Conservation (phyloP, 2,329 filamentous ascomycete genomes). For the Phialophora chinensis region DNA sequence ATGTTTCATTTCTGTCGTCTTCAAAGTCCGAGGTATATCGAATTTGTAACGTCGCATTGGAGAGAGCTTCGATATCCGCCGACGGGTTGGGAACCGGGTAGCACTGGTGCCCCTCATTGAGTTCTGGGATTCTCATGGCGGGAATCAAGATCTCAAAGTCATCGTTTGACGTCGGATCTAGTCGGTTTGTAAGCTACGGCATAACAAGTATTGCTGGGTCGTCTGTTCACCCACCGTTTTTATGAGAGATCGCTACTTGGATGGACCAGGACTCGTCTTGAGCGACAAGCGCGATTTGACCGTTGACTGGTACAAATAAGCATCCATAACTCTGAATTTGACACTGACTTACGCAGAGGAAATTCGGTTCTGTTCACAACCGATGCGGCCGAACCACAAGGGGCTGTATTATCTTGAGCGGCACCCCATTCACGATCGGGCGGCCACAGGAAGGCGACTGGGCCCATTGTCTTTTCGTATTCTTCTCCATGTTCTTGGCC, state of each 20-base stretch:
- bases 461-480: constrained; percentile 55
- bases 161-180: constrained; percentile 49
- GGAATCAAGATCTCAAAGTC: constrained; percentile 49
- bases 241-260: constrained; percentile 60
- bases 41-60: constrained; percentile 55
- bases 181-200: background rate
- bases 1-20: constrained; percentile 50
- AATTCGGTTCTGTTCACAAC: constrained; percentile 61
- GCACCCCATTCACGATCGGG: constrained; percentile 62
- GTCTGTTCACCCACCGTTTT: constrained; percentile 33
- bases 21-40: constrained; percentile 53
- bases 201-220: background rate
- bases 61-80: constrained; percentile 44
- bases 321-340: background rate
- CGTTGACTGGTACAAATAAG: constrained; percentile 53
- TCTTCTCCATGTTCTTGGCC: constrained; percentile 36
- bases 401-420: constrained; percentile 61
- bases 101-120: constrained; percentile 54
- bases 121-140: constrained; percentile 45
- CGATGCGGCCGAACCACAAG: constrained; percentile 61
- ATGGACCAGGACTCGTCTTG: constrained; percentile 64
- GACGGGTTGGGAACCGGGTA: constrained; percentile 50
- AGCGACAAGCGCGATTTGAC: constrained; percentile 61
- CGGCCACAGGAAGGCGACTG: constrained; percentile 67
- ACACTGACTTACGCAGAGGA: constrained; percentile 55